Evolutionary conservation across 352 stramenopile genomes (phyloP).

Genomic region (Halophytophthora polymorphica): DNA sequence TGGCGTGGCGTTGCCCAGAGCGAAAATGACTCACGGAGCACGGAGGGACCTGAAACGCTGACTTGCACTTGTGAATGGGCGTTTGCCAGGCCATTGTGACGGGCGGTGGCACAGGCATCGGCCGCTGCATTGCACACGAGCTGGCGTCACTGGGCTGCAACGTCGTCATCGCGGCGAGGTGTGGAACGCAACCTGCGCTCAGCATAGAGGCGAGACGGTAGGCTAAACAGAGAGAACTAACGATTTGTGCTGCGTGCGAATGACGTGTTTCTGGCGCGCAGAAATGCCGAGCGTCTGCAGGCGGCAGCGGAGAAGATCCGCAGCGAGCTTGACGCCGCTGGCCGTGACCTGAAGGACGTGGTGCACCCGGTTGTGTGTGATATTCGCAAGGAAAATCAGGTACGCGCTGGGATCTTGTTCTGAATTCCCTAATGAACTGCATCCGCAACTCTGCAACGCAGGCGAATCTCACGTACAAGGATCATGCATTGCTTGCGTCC

Average conservation of each 20-base stretch:
- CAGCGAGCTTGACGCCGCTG: constrained; percentile 34
- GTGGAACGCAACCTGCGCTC: too few relatives aligned
- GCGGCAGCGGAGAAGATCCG: constrained; percentile 58
- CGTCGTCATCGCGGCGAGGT: constrained; percentile 83
- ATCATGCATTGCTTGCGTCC: neutral
- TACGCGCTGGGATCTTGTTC: constrained; percentile 3
- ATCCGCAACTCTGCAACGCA: neutral
- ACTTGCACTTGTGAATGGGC: neutral
- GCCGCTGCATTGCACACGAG: constrained; percentile 78
- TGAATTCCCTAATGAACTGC: neutral
- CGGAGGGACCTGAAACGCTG: neutral
- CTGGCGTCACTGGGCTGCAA: constrained; percentile 69
- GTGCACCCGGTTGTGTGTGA: constrained; percentile 68
- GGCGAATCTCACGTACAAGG: too few relatives aligned
- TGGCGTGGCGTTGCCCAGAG: neutral
- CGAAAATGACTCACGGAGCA: constrained; percentile 1
- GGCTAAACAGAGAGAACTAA: too few relatives aligned
- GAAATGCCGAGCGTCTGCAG: constrained; percentile 65
- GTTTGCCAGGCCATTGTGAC: constrained; percentile 71
- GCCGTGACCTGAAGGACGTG: constrained; percentile 28
- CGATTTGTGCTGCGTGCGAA: neutral
- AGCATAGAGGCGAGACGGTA: too few relatives aligned
- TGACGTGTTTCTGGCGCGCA: constrained; percentile 10
- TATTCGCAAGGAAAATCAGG: constrained; percentile 68
- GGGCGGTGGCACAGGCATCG: constrained; percentile 84